Evolutionary conservation across 805 yeast species (phyloP), one percentile per base, ranked within the genome.

Genomic region (Crinitomyces ghanaensis): DNA sequence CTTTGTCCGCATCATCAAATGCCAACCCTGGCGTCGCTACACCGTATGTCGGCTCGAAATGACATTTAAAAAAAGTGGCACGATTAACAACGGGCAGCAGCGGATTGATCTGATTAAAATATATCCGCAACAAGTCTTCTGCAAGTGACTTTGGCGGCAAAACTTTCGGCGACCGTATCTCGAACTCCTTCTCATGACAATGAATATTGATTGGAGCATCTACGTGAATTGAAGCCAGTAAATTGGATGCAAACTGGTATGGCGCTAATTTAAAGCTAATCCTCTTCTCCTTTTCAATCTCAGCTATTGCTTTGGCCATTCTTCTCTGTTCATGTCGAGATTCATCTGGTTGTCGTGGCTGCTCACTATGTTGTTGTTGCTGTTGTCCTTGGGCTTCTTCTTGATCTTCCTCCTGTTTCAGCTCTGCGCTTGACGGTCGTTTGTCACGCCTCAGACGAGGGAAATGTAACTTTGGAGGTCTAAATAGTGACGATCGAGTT

Each of bases 61-160:
- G 74, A 18, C 63, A 60, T 30, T 60, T 60, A 27, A 86, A 54
- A 47, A 84, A 85, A 43, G 68, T 71, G 46, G 83, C 93, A 19
- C 95, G 66, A 51, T 86, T 95, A 30, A 85, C 56, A 3, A 86
- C 65, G 0, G 96, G 95, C 18, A 82, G 54, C 52, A 84, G 95
- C 2, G 93, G 64, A 50, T 86, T 85, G 11, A 86, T 71, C 46
- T 79, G 85, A 14, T 79, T 72, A 49, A 86, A 86, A 51, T 68
- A 84, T 2, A 71, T 62, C 23, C 72, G 65, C 6, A 84, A 48
- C 28, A 80, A 65, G 32, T 65, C 62, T 46, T 78, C 73, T 0
- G 95, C 95, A 20, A 73, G 68, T 15, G 63, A 59, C 45, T 81
- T 82, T 1, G 80, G 67, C 1, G 93, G 91, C 15, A 86, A 58